Evolutionary conservation across 495 filamentous ascomycete genomes (phyloP), one percentile per base, ranked within the genome.

Genomic region (Talaromyces adpressus): DNA sequence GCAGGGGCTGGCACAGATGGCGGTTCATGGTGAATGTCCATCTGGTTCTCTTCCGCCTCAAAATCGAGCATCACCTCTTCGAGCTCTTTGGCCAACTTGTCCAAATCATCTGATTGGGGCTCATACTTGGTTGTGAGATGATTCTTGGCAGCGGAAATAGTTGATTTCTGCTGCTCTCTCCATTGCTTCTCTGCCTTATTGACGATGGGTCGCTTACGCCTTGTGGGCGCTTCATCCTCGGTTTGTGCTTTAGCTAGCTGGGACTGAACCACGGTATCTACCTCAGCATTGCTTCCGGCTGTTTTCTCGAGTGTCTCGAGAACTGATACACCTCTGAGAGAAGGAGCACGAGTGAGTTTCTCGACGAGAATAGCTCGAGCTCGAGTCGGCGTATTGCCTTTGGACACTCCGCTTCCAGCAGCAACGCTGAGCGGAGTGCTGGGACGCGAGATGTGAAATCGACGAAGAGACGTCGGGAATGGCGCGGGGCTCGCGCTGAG

Each of bases 121-220:
- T 77, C 59, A 75, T 69, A 29, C 3, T 70, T 54, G 6, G 67
- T 67, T 2, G 69, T 70, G 7, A 81, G 66, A 64, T 75, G 69
- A 27, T 73, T 59, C 64, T 81, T 81, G 12, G 78, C 77, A 39
- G 77, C 72, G 3, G 73, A 72, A 8, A 79, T 75, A 4, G 71
- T 68, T 2, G 52, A 65, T 63, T 78, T 71, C 1, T 76, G 74
- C 68, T 76, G 66, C 54, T 74, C 76, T 27, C 77, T 68, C 77
- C 78, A 81, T 59, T 69, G 64, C 54, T 70, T 76, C 68, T 81
- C 78, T 0, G 77, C 77, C 59, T 75, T 69, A 45, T 79, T 79
- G 6, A 79, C 72, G 18, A 81, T 72, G 7, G 78, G 78, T n/a
- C 77, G 70, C 51, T 78, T 79, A 32, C 75, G 70, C 4, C 69